A percentile compares a stretch with the other conserved stretches of the same genome.
Evolutionary conservation across 352 stramenopile species (phyloP).

Genomic region (Pythium vanterpoolii): DNA sequence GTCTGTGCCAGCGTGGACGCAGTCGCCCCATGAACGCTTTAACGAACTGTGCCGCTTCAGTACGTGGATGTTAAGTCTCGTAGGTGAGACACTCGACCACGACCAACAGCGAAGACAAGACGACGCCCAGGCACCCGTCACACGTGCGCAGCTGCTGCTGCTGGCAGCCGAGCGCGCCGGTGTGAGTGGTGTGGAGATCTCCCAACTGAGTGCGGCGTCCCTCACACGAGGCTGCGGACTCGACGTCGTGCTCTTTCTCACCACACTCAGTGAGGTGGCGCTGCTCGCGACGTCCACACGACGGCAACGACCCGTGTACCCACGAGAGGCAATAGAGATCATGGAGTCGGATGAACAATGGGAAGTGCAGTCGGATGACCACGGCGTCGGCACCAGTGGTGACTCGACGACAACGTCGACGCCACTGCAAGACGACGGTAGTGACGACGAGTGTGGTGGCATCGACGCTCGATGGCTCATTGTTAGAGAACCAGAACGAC

Average conservation of each 20-base stretch:
- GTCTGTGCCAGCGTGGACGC: slow-evolving; percentile 10
- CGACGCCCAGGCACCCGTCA: slow-evolving; percentile 24
- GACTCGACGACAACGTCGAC: slow-evolving; percentile 18
- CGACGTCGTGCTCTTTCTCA: slow-evolving; percentile 53
- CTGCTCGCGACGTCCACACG: slow-evolving; percentile 23
- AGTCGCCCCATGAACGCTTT: slow-evolving; percentile 36
- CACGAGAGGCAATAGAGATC: slow-evolving; percentile 38
- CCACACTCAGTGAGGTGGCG: slow-evolving; percentile 38
- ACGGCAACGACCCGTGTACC: slow-evolving; percentile 28
- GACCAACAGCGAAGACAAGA: not conserved
- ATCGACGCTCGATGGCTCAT: slow-evolving; percentile 19
- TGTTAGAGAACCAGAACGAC: slow-evolving; percentile 8
- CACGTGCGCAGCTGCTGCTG: slow-evolving; percentile 44
- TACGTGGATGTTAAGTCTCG: slow-evolving; percentile 39
- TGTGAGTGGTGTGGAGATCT: slow-evolving; percentile 28
- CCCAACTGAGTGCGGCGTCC: slow-evolving; percentile 34
- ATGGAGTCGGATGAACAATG: slow-evolving; percentile 39
- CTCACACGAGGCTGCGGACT: slow-evolving; percentile 40
- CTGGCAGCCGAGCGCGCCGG: slow-evolving; percentile 44
- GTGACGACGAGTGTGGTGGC: slow-evolving; percentile 7
- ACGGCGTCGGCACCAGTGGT: slow-evolving; percentile 6
- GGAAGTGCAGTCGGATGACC: slow-evolving; percentile 40
- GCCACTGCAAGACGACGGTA: not conserved
- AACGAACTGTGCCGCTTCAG: slow-evolving; percentile 42
- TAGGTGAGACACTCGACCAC: not conserved